Evolutionary conservation across 1,284 basidiomycete species (phyloP), one percentile per base, ranked within the genome.

Genomic region (Melampsora americana): DNA sequence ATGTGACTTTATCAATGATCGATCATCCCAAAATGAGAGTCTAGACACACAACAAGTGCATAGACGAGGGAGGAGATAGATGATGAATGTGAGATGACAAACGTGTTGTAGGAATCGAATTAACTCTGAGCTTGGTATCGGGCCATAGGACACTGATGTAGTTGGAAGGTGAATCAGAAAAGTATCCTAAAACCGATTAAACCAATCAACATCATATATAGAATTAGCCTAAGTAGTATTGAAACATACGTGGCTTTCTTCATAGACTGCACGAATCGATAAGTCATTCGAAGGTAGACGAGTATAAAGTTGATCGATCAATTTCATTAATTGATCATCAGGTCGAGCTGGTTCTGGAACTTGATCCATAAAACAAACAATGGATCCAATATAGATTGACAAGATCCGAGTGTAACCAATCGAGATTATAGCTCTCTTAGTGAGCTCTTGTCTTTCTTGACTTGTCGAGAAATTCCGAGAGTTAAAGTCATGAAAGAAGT

Each of bases 381-480:
- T 62, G n/a, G 73, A 75, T 11, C 53, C 28, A 20, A 75, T 46
- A 42, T 68, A 75, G 18, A 53, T 75, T 9, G 73, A 67, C 18
- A 75, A 35, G 20, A 75, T n/a, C 4, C 48, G 66, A 30, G 73
- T 75, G 11, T 67, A 68, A 12, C 73, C 65, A 32, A 75, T 61
- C 18, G 73, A 75, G 59, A 75, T 67, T 39, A 68, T 59, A 18
- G 59, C 66, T 32, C 73, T 64, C 32, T 75, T 75, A 12, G 73
- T 75, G 2, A 68, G 67, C 61, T 75, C 65, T 50, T 66, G 53
- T 5, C 73, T 64, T 28, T 75, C 73, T 26, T 56, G 73, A 61
- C 73, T 75, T 4, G 73, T 75, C 2, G 73, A 75, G 46, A 75
- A 75, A 44, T 69, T 69, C 20, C 65, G 32, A n/a, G 26, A 39